Evolutionary conservation across 768 basidiomycete genomes (phyloP).

Genomic region (Vararia minispora): DNA sequence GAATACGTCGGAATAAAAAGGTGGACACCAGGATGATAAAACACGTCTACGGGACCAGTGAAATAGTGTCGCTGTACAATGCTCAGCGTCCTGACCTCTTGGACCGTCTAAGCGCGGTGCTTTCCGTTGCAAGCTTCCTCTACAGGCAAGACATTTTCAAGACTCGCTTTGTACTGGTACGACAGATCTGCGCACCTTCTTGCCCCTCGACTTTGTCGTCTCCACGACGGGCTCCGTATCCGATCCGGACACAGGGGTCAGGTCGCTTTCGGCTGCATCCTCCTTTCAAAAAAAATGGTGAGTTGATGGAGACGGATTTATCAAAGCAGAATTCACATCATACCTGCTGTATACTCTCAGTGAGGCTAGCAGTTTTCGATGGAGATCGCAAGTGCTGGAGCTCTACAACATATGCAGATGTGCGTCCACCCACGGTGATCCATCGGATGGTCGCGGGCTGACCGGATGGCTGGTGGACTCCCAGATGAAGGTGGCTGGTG

Average conservation of each 20-base stretch:
- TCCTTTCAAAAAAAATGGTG: too few species aligned
- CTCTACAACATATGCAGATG: conserved; percentile 60
- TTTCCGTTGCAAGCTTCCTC: too few species aligned
- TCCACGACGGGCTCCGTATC: conserved; percentile 10
- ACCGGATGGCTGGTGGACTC: conserved; percentile 47
- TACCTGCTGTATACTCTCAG: neutral
- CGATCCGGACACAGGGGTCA: conserved; percentile 15
- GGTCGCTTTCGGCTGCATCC: conserved; percentile 14
- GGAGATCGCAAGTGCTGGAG: conserved; percentile 41
- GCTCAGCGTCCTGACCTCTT: too few species aligned
- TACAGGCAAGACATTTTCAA: too few species aligned
- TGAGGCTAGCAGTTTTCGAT: neutral
- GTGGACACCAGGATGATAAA: too few species aligned
- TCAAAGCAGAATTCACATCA: neutral
- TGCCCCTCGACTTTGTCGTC: conserved; percentile 13
- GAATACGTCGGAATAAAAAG: too few species aligned
- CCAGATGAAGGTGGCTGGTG: too few species aligned
- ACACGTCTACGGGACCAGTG: too few species aligned
- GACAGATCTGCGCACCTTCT: conserved; percentile 3
- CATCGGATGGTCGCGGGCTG: conserved; percentile 62
- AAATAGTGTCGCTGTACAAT: too few species aligned
- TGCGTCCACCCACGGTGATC: conserved; percentile 67
- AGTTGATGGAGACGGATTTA: neutral
- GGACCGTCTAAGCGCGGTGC: too few species aligned
- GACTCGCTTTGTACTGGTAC: too few species aligned